Evolutionary conservation across 345 rosid species (phyloP), one percentile per base, ranked within the genome.

Genomic region (Syzygium aqueum): DNA sequence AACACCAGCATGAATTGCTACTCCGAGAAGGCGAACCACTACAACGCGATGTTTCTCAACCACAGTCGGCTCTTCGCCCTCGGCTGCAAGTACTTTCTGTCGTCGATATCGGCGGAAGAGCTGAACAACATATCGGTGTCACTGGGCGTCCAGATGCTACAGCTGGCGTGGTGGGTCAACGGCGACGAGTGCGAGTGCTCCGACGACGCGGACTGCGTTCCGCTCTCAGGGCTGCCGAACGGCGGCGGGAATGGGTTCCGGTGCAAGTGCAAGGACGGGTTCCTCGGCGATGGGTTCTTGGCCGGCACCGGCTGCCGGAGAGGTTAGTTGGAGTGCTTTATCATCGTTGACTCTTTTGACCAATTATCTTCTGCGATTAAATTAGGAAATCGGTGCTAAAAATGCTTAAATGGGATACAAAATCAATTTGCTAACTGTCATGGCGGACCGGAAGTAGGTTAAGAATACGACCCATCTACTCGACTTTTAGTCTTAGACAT

Each of bases 101-200:
- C 98, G 17, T 91, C 96, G 12, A 92, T 95, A 53, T 89, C 93
- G 11, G 88, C 91, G 0, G 92, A 78, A 67, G 13, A 63, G 51
- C 73, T 49, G 30, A 57, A 67, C n/a, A 84, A 50, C 56, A 51
- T 88, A 6, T 91, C 90, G 30, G 88, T 91, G 84, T 89, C 93
- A 73, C 85, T 91, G 82, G 93, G 90, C 53, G 37, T 94, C 77
- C 89, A 90, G 90, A 88, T 86, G 85, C 83, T 94, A 53, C 92
- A 92, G 92, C 87, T 95, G 13, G 89, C 25, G 10, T 96, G 97
- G 96, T 96, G 97, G 98, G 85, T 94, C 46, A 82, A 87, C n/a
- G 96, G 94, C 10, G 25, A 51, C 16, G 27, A 7, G 4, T 95
- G 97, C 87, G 21, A 19, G n/a, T 96, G 96, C 91, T 90, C 94